Evolutionary conservation across 257 asterid genomes (phyloP).

Genomic region (Nicotiana otophora): DNA sequence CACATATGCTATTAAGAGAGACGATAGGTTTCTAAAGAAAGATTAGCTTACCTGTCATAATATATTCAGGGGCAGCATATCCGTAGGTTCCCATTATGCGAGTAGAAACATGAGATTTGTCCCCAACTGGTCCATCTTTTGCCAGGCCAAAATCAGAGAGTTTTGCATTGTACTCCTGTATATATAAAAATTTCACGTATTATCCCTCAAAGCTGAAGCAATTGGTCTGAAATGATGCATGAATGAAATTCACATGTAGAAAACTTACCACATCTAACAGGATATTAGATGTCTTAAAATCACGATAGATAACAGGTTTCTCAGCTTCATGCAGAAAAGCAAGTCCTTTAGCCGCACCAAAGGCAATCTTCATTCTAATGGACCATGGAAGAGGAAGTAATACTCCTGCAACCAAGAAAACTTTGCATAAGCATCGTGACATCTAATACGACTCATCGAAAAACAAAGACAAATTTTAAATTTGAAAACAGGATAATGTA

Average conservation of each 20-base stretch:
- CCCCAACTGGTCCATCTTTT: constrained; percentile 83
- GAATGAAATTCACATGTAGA: not conserved
- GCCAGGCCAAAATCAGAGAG: constrained; percentile 82
- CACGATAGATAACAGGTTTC: constrained; percentile 88
- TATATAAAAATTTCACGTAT: not conserved
- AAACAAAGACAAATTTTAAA: not conserved
- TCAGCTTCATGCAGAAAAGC: constrained; percentile 87
- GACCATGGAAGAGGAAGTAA: constrained; percentile 88
- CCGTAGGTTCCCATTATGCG: constrained; percentile 86
- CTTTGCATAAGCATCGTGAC: not conserved
- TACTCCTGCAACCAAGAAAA: constrained; percentile 42
- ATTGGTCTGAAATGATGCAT: not conserved
- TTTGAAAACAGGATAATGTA: not conserved
- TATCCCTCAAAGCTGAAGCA: not conserved
- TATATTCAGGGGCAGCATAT: constrained; percentile 72
- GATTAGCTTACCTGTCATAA: constrained; percentile 49
- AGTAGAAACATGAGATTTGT: constrained; percentile 82
- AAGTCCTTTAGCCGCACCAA: constrained; percentile 90
- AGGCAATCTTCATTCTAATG: constrained; percentile 78
- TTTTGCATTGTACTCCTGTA: constrained; percentile 72
- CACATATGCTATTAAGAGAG: not conserved
- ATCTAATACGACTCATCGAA: not conserved
- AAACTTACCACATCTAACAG: constrained; percentile 57
- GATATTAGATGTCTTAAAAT: constrained; percentile 86
- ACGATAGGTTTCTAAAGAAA: not conserved